Percentiles rank a stretch among this genome's conserved stretches.
phyloP scores from a whole-genome alignment of 768 basidiomycete genomes.

The Tephrocybe sp. region DNA sequence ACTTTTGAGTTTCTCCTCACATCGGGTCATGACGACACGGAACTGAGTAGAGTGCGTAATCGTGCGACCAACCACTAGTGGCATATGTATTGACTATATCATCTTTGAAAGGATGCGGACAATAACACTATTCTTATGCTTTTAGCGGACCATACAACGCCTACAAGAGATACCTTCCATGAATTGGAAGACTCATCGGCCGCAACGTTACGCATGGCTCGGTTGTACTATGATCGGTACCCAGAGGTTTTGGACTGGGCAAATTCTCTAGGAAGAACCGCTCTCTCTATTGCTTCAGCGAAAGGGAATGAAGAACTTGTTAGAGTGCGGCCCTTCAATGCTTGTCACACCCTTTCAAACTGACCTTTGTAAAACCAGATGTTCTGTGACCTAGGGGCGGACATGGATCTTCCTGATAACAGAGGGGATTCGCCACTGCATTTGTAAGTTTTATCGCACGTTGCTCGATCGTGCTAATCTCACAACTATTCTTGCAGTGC shows the following conservation, averaged over 20 bases:
- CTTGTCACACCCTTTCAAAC: constrained; percentile 1
- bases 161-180: constrained; percentile 42
- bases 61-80: not conserved
- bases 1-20: constrained; percentile 89
- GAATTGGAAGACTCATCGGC: constrained; percentile 61
- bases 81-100: not conserved
- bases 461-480: constrained; percentile 11
- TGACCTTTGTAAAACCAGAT: constrained; percentile 48
- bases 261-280: constrained; percentile 85
- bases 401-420: constrained; percentile 86
- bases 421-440: constrained; percentile 92
- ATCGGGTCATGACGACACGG: constrained; percentile 90
- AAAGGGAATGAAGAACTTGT: constrained; percentile 91
- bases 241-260: constrained; percentile 90
- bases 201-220: constrained; percentile 82
- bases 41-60: constrained; percentile 73
- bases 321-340: constrained; percentile 45
- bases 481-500: constrained; percentile 45
- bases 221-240: constrained; percentile 83
- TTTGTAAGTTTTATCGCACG: constrained; percentile 56
- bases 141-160: constrained; percentile 77
- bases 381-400: constrained; percentile 88
- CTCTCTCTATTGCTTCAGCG: constrained; percentile 82
- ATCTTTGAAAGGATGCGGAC: constrained; percentile 69
- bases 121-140: constrained; percentile 93